Base-by-base conservation (phyloP, 805 yeast species). In the Groenewaldozyma tartarivorans region DNA sequence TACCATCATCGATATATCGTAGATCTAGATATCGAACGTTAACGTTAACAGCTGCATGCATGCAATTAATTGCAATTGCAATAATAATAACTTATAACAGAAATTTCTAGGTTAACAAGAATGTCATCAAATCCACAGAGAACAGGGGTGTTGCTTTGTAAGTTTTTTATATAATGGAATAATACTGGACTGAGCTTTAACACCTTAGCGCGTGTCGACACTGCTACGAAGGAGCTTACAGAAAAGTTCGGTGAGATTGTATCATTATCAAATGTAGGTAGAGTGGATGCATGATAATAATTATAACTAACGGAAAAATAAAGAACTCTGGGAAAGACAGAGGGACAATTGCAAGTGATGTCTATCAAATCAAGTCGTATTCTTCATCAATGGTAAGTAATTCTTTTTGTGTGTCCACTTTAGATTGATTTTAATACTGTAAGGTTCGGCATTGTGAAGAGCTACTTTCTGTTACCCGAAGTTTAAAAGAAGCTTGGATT, bases 401-500 rank as follows among this genome's bases (percentile, higher is more conserved):
- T 3, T 7, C 9, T 17, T 16, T 6, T 9, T 19, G 6, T 16
- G 6, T 38, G 5, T 17, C 18, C 5, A 26, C 27, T 5, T 5
- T 33, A 29, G 7, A 20, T 21, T 17, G 11, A 18, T 9, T 22
- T n/a, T 33, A 38, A 37, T 44, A 53, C 3, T 45, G 56, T 4
- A 51, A 60, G 45, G 55, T 56, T 16, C 49, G 63, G 2, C 59
- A 67, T 2, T 56, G 57, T 5, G 69, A 64, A 41, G 69, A 64
- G 39, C 45, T 64, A 46, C 49, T 64, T 24, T 58, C 55, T 42
- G 54, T 64, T 29, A 60, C 69, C 2, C 50, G 69, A 16, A 52
- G 59, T 17, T 45, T 64, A 29, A 64, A 64, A 43, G 69, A 64
- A 46, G 63, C 66, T n/a, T 64, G 69, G 69, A 52, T 65, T 17